Base-by-base conservation (phyloP, 805 yeast species). In the Candida easanensis region DNA sequence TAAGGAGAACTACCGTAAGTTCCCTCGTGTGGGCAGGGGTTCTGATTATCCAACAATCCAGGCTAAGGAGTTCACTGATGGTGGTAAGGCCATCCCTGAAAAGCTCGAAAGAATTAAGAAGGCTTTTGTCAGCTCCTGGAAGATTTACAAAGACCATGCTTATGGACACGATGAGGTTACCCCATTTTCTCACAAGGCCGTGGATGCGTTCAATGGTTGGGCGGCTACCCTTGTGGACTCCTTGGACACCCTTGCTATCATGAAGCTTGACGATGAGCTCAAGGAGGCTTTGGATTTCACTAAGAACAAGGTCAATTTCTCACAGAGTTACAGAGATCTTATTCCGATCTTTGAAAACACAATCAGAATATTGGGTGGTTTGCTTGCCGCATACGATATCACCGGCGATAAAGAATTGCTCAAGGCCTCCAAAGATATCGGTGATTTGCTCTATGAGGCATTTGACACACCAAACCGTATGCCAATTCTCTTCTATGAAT, bases 381-480 rank as follows among this genome's bases (percentile, higher is more conserved):
- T 79, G 8, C 41, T 79, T 9, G 62, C 78, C 2, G 79, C 76
- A 0, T 77, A 73, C 48, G 82, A 79, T 35, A 53, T 79, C 26
- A 69, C 79, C 0, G 39, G 54, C 0, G 65, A 64, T 1, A 44
- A 57, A 28, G 44, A 68, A 1, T 59, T 70, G 14, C 54, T 74
- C 7, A 50, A 49, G 1, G 66, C 70, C 46, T 77, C 80, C 1
- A 60, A 60, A 20, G 71, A 73, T 21, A 53, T 78, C 14, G 82
- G 73, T 1, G 73, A 74, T 38, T 63, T 77, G 41, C 56, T 77
- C 26, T 51, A 79, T 51, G 74, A 76, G 18, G 72, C 82, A 0
- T 79, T 77, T 51, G 84, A 79, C 49, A 77, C 84, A 0, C 82
- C 82, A 14, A 77, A 77, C 49, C 63, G 74, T 34, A 64, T 79